Evolutionary conservation across 164 flowering plant species (phyloP).

Genomic region (Macadamia tetraphylla): DNA sequence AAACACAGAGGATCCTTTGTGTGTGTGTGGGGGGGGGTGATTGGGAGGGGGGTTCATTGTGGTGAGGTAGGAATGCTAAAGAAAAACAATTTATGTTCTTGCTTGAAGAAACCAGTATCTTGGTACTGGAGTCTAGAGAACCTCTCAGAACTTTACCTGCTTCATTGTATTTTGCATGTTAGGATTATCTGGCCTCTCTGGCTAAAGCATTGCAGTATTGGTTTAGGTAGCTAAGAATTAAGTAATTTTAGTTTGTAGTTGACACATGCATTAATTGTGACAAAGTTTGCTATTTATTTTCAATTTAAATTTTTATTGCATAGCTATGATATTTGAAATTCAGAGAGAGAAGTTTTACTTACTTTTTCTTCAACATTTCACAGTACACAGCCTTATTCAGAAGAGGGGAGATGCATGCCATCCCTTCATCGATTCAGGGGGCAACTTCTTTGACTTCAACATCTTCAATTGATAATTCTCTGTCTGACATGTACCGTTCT

Average conservation of each 20-base stretch:
- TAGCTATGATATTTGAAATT: background rate
- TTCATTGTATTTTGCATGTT: no score
- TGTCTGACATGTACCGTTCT: slow-evolving; percentile 65
- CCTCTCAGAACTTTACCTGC: no score
- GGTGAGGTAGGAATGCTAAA: background rate
- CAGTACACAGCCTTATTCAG: slow-evolving; percentile 69
- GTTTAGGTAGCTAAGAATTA: background rate
- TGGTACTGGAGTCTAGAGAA: no score
- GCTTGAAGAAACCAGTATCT: no score
- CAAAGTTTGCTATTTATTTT: background rate
- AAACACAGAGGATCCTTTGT: background rate
- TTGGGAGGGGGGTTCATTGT: no score
- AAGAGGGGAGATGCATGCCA: slow-evolving; percentile 56
- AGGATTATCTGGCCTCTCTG: no score
- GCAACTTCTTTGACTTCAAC: slow-evolving; percentile 51
- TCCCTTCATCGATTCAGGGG: slow-evolving; percentile 61
- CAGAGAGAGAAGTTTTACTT: no score
- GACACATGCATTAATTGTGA: background rate
- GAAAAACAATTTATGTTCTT: no score
- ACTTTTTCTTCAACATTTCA: slow-evolving; percentile 10
- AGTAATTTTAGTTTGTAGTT: background rate
- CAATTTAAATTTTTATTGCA: background rate
- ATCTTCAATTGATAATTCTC: slow-evolving; percentile 52
- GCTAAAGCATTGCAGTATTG: no score
- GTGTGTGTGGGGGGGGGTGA: no score